Base-by-base conservation (phyloP, 202 grass and related monocot species). In the Zoysia matrella region DNA sequence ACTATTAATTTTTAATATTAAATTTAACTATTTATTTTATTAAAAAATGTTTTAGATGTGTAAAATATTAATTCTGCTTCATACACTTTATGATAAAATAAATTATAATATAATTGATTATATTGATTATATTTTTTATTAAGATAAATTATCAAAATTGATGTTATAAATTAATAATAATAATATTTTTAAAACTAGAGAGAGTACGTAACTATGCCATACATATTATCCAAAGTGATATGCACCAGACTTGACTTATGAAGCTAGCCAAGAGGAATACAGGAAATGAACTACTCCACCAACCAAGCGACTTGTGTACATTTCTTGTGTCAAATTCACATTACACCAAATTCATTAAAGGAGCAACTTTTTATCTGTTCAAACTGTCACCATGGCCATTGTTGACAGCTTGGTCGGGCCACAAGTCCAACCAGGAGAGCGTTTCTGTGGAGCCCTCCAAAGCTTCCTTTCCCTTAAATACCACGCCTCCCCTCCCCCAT, bases 381-480 rank as follows among this genome's bases (percentile, higher is more conserved):
- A 84, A 7, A 67, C 61, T 58, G 55, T 68, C 39, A 13, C 0
- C 11, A 11, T 0, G 58, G 58, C 58, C 60, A 39, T 10, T 11
- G 1, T 63, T 40, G 22, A 63, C 22, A 40, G 60, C 22, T 30
- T 30, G 22, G 22, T 30, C 22, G 22, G 22, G 22, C 22, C 22
- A 30, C 22, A 30, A 40, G 3, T 66, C 57, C 69, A 66, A 78
- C 1, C 49, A 44, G 47, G 8, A 3, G 50, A 2, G 51, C 22
- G 22, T 69, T 16, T 44, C 0, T 39, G 42, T 82, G 60, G 88
- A 79, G 4, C 49, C 74, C 49, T 65, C 40, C 11, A 50, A 66
- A 11, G 63, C 67, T 83, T 86, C 47, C 79, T 65, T 40, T 65
- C 69, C 80, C 36, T 78, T 90, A 86, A 83, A 86, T 83, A 86